Conservation (phyloP, 163 green algal species). For the Smithsoniella earleae region DNA sequence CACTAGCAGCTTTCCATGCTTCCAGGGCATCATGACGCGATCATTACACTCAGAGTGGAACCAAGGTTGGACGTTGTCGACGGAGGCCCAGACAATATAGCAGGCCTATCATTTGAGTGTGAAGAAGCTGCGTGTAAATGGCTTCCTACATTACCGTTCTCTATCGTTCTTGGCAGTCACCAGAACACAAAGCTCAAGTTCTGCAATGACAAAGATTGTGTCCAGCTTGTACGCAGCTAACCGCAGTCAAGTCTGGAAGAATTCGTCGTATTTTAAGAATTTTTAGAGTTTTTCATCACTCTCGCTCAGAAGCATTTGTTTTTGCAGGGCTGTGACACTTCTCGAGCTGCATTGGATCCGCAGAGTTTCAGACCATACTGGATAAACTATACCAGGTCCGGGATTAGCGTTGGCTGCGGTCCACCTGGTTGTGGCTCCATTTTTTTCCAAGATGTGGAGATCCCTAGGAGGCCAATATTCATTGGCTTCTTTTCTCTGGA, state of each 20-base stretch:
- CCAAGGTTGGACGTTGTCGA: background rate
- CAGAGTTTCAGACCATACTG: conserved; percentile 4
- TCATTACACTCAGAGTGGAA: background rate
- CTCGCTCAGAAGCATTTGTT: background rate
- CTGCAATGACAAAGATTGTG: conserved; percentile 4
- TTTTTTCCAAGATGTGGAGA: background rate
- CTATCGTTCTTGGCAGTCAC: conserved; percentile 18
- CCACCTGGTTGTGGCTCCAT: background rate
- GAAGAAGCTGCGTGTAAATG: background rate
- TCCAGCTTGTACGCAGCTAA: background rate
- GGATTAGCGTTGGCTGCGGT: conserved; percentile 6
- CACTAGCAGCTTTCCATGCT: too few species aligned
- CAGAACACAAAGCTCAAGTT: conserved; percentile 25
- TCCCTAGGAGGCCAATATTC: background rate
- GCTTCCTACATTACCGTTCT: background rate
- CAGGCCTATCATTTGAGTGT: background rate
- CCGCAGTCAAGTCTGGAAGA: background rate
- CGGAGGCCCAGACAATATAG: background rate
- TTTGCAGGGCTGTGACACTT: background rate
- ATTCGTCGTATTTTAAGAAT: background rate
- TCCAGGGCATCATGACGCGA: conserved; percentile 5
- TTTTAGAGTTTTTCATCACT: background rate
- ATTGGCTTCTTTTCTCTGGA: conserved; percentile 15
- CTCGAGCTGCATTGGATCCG: background rate
- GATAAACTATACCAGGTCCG: background rate